These are phyloP conservation scores for Lactuca sativa DNA, from an alignment of 129 eudicot genomes.

Conservation along the genomic window DNA sequence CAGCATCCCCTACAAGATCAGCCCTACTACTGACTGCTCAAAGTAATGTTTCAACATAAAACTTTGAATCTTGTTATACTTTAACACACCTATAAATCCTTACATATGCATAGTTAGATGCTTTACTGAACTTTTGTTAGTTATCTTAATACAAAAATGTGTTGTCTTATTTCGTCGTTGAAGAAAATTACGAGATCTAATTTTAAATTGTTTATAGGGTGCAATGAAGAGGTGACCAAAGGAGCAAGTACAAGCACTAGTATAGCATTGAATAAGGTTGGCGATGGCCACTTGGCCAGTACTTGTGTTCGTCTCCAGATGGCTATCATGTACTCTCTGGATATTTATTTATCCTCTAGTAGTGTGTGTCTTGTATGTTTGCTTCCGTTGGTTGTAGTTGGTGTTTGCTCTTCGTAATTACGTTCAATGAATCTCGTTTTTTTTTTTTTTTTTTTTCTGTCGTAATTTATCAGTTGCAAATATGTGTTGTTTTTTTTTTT, in stretches of 20 bases:
- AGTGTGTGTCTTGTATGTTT: background rate
- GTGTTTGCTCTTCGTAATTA: background rate
- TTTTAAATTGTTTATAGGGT: conserved; percentile 25
- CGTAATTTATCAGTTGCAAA: background rate
- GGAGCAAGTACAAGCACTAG: conserved; percentile 18
- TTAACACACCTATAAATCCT: too few relatives aligned
- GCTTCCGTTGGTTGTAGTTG: background rate
- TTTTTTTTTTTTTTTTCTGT: background rate
- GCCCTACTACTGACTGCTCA: conserved; percentile 55
- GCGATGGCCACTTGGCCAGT: background rate
- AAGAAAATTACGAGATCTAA: background rate
- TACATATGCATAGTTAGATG: too few relatives aligned
- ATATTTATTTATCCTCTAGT: background rate
- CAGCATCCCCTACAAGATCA: conserved; percentile 49
- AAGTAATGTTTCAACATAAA: conserved; percentile 26
- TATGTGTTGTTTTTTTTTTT: too few relatives aligned
- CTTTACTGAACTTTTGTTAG: too few relatives aligned
- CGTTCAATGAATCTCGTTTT: background rate
- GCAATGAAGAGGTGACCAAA: conserved; percentile 24
- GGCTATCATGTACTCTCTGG: background rate
- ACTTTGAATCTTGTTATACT: too few relatives aligned
- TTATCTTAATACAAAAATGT: too few relatives aligned
- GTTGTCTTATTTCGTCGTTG: too few relatives aligned
- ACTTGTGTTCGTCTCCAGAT: conserved; percentile 1
- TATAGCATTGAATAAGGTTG: conserved; percentile 6